These are phyloP conservation scores for Sodiomyces alkalinus DNA, from an alignment of 2,329 filamentous ascomycete species.

Conservation along the genomic window DNA sequence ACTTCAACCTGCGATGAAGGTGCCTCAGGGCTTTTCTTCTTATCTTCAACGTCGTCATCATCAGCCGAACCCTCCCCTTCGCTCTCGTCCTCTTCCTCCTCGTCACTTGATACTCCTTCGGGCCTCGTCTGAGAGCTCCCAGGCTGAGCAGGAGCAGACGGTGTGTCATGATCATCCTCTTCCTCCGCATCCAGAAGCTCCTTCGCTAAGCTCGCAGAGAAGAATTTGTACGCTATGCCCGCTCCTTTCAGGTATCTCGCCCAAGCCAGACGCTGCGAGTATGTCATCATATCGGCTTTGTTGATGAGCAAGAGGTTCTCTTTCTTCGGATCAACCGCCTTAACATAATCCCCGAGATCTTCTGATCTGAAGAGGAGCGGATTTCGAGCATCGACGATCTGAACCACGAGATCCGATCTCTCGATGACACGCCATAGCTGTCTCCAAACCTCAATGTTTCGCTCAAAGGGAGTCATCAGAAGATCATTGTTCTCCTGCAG, in stretches of 20 bases:
- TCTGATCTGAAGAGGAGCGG: slow-evolving; percentile 88
- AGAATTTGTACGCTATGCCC: slow-evolving; percentile 85
- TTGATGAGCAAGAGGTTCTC: slow-evolving; percentile 88
- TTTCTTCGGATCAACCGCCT: slow-evolving; percentile 78
- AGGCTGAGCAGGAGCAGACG: slow-evolving; percentile 9
- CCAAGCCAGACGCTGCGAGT: slow-evolving; percentile 69
- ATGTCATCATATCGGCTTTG: slow-evolving; percentile 98
- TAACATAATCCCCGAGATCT: slow-evolving; percentile 86
- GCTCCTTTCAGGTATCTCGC: slow-evolving; percentile 70
- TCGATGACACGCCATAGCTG: slow-evolving; percentile 98
- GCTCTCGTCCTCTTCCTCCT: slow-evolving; percentile 9
- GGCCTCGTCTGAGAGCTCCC: slow-evolving; percentile 13
- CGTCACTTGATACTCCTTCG: slow-evolving; percentile 18
- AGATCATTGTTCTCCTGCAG: slow-evolving; percentile 88
- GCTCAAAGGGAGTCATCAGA: slow-evolving; percentile 94
- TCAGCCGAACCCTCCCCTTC: too few relatives aligned
- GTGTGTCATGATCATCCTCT: slow-evolving; percentile 30
- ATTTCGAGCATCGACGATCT: slow-evolving; percentile 96
- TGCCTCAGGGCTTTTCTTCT: too few relatives aligned
- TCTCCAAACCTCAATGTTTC: slow-evolving; percentile 94
- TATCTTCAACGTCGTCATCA: slow-evolving; percentile 16
- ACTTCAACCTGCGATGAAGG: slow-evolving; percentile 21
- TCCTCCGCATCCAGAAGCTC: slow-evolving; percentile 65
- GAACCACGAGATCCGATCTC: slow-evolving; percentile 84
- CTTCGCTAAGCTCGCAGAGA: slow-evolving; percentile 85